Base-by-base conservation (phyloP, 2,329 filamentous ascomycete genomes). In the Phialemoniopsis sp. region DNA sequence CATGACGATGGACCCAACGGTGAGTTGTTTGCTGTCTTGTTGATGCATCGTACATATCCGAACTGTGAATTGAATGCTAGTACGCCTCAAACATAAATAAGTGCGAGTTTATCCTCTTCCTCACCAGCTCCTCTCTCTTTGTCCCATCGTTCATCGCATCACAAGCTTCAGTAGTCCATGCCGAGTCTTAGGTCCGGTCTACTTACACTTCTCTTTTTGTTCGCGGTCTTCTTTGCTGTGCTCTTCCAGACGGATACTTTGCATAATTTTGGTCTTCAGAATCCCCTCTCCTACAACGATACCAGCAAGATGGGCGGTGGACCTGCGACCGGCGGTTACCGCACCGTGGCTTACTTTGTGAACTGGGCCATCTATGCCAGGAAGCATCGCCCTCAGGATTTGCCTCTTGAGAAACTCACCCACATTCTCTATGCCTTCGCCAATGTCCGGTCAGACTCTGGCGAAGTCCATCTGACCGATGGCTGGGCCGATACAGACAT, bases 381-480 rank as follows among this genome's bases (percentile, higher is more conserved):
- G 40, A 85, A 91, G 53, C 85, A 93, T 58, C 76, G 82, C n/a
- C 89, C 90, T 0, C 85, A 94, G 56, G 81, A 95, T 56, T 75
- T 97, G 6, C 87, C 87, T 1, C 80, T 75, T 4, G 78, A 89
- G 39, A 85, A 87, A 40, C 76, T 96, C 32, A 97, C 90, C 0
- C 91, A 97, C 56, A 66, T 97, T 5, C 78, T 96, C 13, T 96
- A 96, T 50, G 72, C 90, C 13, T 97, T 97, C 64, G 91, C 88
- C 55, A 94, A 96, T 58, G 78, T 95, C 42, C 76, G 79, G 4
- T 73, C 82, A 3, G 87, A 91, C 4, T 80, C 76, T 26, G 91
- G 91, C 36, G 87, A 94, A 62, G 89, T 94, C 19, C 54, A 74
- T 51, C 60, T 84, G 46, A 82, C 78, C 8, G 80, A 84, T 52